Percentiles rank a stretch among this genome's conserved stretches.
phyloP scores from a whole-genome alignment of 345 rosid species.

The Brassica incana region DNA sequence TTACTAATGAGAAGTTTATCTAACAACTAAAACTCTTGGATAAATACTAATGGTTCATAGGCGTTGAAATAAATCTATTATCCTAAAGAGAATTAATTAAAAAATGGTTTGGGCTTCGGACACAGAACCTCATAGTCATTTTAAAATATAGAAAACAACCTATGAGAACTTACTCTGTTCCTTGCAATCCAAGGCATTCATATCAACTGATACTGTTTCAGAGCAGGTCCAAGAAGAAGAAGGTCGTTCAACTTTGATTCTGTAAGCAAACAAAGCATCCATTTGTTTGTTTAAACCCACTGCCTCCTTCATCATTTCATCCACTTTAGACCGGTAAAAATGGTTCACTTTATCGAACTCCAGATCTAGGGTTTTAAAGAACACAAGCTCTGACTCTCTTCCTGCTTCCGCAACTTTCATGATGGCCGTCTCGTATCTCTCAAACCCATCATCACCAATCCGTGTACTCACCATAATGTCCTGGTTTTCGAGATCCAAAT shows the following conservation, averaged over 20 bases:
- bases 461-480: conserved; percentile 38
- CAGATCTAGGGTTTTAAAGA: conserved; percentile 46
- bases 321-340: conserved; percentile 38
- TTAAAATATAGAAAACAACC: not conserved
- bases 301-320: conserved; percentile 39
- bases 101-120: too few species aligned
- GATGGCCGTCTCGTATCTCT: conserved; percentile 35
- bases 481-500: not conserved
- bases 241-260: conserved; percentile 62
- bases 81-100: too few species aligned
- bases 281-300: conserved; percentile 38
- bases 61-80: too few species aligned
- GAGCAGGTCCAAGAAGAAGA: conserved; percentile 28
- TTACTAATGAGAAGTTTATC: too few species aligned
- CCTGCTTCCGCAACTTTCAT: conserved; percentile 41
- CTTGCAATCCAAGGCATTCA: conserved; percentile 13
- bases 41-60: not conserved
- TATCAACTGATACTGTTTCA: conserved; percentile 31
- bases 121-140: too few species aligned
- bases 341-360: conserved; percentile 45
- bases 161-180: conserved; percentile 24
- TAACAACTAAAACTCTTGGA: too few species aligned
- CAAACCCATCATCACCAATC: conserved; percentile 37
- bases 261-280: conserved; percentile 59
- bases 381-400: conserved; percentile 46